Base-by-base conservation (phyloP, 306 rosid genomes). In the Fragaria vesca region DNA sequence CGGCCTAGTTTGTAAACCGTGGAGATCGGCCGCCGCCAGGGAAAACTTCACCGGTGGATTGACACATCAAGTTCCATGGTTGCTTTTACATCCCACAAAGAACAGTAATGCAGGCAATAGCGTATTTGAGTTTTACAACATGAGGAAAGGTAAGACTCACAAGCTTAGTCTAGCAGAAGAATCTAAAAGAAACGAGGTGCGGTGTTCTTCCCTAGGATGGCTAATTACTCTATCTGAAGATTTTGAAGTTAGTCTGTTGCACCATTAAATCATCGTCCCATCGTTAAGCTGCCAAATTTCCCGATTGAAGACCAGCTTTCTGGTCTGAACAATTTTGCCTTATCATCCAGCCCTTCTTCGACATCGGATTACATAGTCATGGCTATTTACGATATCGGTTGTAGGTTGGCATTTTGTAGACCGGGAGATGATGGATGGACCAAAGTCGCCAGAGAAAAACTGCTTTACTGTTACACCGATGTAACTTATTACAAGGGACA, bases 31-130 rank as follows among this genome's bases (percentile, higher is more conserved):
- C 0, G 57, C 48, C 0, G 40, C 3, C 74, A 69, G 26, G 12
- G 55, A 46, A 45, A 47, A 69, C 74, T 69, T 42, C 26, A 69
- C 38, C 2, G 26, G 57, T 46, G 50, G 4, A 46, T 46, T 46
- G 15, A 28, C 45, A 69, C n/a, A 12, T 46, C 74, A 24, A 69
- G n/a, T 69, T 69, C 74, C 74, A 45, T 46, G n/a, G 34, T 54
- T 69, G 74, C 57, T 69, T 3, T 46, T 46, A 46, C 13, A 46
- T 46, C 45, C 74, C 74, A 26, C 5, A 43, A 11, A 13, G 13
- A 12, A 11, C 50, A 21, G 30, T 6, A 0, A 0, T 2, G 38
- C 46, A 21, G 11, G 5, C 36, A 11, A 30, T 17, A 45, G 9
- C 12, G 6, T 50, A 1, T 1, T 0, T 50, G 55, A 50, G 55